Evolutionary conservation across 371 early-diverging fungal species (phyloP).

Genomic region (Catenaria anguillulae): DNA sequence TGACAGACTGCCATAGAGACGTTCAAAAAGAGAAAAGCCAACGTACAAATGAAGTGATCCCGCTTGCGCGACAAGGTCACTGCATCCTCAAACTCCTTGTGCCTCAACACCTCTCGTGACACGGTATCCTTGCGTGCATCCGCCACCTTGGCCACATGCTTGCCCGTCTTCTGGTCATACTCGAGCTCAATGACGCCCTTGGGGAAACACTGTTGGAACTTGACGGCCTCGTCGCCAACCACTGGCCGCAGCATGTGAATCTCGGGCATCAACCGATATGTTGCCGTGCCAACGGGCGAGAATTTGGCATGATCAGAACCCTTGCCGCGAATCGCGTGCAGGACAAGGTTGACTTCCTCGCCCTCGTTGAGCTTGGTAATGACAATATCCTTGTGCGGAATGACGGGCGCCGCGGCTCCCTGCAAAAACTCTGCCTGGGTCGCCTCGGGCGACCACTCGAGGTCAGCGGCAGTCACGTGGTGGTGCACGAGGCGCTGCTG

Average conservation of each 20-base stretch:
- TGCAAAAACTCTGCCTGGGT: conserved; percentile 70
- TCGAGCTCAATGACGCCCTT: conserved; percentile 77
- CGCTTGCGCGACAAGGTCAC: conserved; percentile 79
- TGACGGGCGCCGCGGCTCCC: conserved; percentile 43
- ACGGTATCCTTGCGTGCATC: conserved; percentile 93
- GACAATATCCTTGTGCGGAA: conserved; percentile 69
- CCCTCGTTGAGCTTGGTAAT: conserved; percentile 91
- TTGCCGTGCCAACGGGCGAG: conserved; percentile 93
- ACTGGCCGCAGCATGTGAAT: conserved; percentile 77
- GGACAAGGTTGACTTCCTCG: conserved; percentile 69
- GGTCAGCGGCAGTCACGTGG: conserved; percentile 48
- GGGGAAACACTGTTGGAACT: conserved; percentile 83
- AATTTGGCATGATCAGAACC: conserved; percentile 98
- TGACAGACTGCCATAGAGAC: neutral
- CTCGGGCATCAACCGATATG: conserved; percentile 88
- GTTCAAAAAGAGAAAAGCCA: neutral
- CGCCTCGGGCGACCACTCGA: conserved; percentile 80
- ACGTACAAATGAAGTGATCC: conserved; percentile 94
- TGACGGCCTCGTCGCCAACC: conserved; percentile 67
- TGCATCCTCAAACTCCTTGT: conserved; percentile 79
- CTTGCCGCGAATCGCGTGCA: conserved; percentile 84
- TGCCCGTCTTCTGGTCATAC: conserved; percentile 39
- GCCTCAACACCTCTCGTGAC: conserved; percentile 88
- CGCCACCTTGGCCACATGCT: conserved; percentile 61
- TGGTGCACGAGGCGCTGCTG: conserved; percentile 48